Base-by-base conservation (phyloP, 2,329 filamentous ascomycete species). In the Alternaria brassicicola region DNA sequence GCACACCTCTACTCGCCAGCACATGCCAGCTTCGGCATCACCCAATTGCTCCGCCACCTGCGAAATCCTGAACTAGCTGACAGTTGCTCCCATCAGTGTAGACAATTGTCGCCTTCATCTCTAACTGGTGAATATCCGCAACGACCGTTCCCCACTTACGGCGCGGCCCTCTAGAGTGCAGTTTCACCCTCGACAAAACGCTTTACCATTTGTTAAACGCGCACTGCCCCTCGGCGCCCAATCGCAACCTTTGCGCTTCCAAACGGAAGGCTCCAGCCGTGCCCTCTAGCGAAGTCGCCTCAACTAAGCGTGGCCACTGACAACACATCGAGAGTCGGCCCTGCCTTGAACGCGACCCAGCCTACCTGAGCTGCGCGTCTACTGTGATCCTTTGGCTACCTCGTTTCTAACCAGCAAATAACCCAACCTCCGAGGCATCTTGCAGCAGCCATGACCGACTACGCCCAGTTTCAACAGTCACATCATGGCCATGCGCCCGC, bases 401-500 rank as follows among this genome's bases (percentile, higher is more conserved):
- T 65, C 64, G 65, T 63, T 48, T 65, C 64, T 62, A 57, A 68
- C 59, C 68, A 72, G 10, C 43, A 47, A 31, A 70, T 73, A 73
- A 64, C 62, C 59, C 60, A 62, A 59, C 59, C 28, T 42, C 67
- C 68, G 52, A 61, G 50, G 58, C 64, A 63, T 46, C 50, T 43
- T 51, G 52, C 41, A 41, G 54, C 41, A 36, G 67, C 52, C 65
- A 77, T 75, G 76, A 83, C 81, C 73, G 81, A 83, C 63, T 82
- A 83, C 74, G 75, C 80, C 59, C 78, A 80, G 61, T 82, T 82
- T 61, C 80, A 82, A 61, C 77, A 79, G 63, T 76, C 78, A 51
- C 80, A 82, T 68, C 79, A 81, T 58, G 71, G 74, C 58, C 78
- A 82, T 59, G 73, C 76, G 52, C 76, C 79, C 51, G 68, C 76